These are phyloP conservation scores for Reutealis trisperma DNA, from an alignment of 345 rosid species.

Conservation along the genomic window DNA sequence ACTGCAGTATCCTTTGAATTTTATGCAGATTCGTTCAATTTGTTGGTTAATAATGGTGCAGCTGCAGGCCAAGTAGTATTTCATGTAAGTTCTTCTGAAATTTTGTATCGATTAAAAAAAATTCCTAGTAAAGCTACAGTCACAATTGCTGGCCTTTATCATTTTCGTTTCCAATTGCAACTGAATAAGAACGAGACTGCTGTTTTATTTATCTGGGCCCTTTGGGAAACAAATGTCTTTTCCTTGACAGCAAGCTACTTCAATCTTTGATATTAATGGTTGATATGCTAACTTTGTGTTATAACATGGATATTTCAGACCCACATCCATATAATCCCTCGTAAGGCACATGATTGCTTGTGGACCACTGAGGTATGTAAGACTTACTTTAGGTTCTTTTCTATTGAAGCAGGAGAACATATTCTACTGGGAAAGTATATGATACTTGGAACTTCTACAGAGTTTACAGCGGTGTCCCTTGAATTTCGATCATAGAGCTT, in stretches of 20 bases:
- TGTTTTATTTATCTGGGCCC: not conserved
- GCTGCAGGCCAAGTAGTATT: constrained; percentile 96
- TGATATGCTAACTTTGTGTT: not conserved
- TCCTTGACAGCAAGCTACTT: not conserved
- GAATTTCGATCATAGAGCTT: constrained; percentile 58
- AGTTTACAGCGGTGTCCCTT: constrained; percentile 59
- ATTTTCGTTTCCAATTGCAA: not conserved
- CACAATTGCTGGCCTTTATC: not conserved
- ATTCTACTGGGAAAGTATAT: not conserved
- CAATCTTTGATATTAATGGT: not conserved
- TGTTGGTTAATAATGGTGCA: constrained; percentile 88
- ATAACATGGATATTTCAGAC: constrained; percentile 52
- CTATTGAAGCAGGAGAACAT: not conserved
- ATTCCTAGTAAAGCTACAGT: not conserved
- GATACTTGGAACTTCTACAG: constrained; percentile 39
- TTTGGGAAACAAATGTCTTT: not conserved
- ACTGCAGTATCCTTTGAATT: not conserved
- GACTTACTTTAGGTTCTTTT: not conserved
- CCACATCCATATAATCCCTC: constrained; percentile 93
- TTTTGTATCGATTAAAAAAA: not conserved
- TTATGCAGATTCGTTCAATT: constrained; percentile 85
- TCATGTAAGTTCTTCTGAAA: constrained; percentile 57
- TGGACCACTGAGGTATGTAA: constrained; percentile 86
- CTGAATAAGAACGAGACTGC: not conserved
- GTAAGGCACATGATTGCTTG: constrained; percentile 74